Percentiles rank a stretch among this genome's conserved stretches.
These are phyloP conservation scores for Sechiopsis laciniata DNA, from an alignment of 306 rosid genomes.

Conservation along the genomic window DNA sequence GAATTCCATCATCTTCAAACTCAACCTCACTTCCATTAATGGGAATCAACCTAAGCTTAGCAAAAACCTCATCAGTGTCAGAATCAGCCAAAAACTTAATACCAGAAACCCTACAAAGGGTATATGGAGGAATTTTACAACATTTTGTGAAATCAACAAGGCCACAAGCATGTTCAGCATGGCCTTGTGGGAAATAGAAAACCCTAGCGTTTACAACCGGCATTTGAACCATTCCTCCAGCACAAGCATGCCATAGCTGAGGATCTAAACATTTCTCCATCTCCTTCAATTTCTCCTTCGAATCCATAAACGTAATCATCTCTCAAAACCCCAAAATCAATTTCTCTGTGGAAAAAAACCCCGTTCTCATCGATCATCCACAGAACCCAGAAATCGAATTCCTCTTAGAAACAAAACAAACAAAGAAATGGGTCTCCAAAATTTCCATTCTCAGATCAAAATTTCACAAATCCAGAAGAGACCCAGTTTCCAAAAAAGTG, in stretches of 20 bases:
- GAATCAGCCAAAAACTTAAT: conserved; percentile 81
- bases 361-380: neutral
- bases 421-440: neutral
- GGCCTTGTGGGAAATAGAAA: conserved; percentile 42
- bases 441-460: conserved; percentile 8
- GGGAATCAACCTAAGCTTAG: conserved; percentile 56
- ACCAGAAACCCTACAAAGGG: conserved; percentile 53
- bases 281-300: conserved; percentile 64
- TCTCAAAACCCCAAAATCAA: conserved; percentile 21
- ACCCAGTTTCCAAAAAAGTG: neutral
- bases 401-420: neutral
- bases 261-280: conserved; percentile 71
- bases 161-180: conserved; percentile 77
- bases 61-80: conserved; percentile 78
- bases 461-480: neutral
- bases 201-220: conserved; percentile 63
- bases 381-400: neutral
- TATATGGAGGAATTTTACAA: conserved; percentile 47
- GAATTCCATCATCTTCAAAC: conserved; percentile 40
- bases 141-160: conserved; percentile 53
- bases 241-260: conserved; percentile 96
- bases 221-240: conserved; percentile 97
- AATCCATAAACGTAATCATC: conserved; percentile 86
- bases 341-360: no score
- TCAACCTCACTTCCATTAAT: conserved; percentile 27